Percentiles rank a stretch among this genome's conserved stretches.
Conservation (phyloP, 108 stramenopile genomes). For the Pseudonitzschia multiseries region DNA sequence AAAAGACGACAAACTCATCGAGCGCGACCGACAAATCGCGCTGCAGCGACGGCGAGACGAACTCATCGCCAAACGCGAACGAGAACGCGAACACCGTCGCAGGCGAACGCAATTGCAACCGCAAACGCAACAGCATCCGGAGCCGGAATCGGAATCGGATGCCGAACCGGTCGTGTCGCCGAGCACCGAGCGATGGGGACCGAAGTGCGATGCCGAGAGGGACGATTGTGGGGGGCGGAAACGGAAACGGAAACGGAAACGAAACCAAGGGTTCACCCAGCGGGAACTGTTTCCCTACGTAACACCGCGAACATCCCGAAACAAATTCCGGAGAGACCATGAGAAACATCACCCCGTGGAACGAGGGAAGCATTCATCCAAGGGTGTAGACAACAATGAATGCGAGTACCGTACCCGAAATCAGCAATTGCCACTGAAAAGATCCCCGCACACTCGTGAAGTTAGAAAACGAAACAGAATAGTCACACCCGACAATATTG, state of each 20-base stretch:
- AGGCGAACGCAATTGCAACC: too few relatives aligned
- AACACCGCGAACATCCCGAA: neutral
- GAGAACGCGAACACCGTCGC: too few relatives aligned
- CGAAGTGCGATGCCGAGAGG: neutral
- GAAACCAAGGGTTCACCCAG: neutral
- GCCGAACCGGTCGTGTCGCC: neutral
- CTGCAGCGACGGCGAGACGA: neutral
- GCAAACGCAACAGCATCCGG: neutral
- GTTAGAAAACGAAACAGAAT: neutral
- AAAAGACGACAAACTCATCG: slow-evolving; percentile 7
- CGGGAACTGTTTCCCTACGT: neutral
- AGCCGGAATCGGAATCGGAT: neutral
- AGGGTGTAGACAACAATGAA: neutral
- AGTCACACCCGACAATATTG: neutral
- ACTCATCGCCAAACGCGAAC: too few relatives aligned
- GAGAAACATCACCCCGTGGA: neutral
- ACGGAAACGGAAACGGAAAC: neutral
- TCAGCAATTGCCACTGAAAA: too few relatives aligned
- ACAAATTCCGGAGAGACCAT: neutral
- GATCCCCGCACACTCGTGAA: too few relatives aligned
- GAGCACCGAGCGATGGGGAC: neutral
- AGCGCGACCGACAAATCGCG: neutral
- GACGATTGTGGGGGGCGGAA: neutral
- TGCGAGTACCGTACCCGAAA: neutral
- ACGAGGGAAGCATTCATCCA: neutral